Percentiles rank a stretch among this genome's conserved stretches.
phyloP scores from a whole-genome alignment of 345 rosid genomes.

The Xanthoceras sorbifolium region DNA sequence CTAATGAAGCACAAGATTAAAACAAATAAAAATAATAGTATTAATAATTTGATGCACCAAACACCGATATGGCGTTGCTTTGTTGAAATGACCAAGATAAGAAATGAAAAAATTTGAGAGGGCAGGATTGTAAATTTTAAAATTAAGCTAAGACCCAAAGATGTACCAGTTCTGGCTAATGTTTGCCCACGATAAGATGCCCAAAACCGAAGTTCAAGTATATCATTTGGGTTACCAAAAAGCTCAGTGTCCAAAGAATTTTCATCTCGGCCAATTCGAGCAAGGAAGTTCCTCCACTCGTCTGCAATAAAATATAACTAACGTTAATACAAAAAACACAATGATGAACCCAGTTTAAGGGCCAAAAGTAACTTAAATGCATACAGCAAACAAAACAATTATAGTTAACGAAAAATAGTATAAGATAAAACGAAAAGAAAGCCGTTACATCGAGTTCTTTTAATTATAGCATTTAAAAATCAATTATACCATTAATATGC shows the following conservation, averaged over 20 bases:
- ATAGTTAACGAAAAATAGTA: background rate
- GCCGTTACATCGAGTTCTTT: background rate
- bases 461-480: background rate
- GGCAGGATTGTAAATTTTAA: background rate
- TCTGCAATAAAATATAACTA: slow-evolving; percentile 47
- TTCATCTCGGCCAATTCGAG: slow-evolving; percentile 98
- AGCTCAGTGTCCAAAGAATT: slow-evolving; percentile 77
- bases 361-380: background rate
- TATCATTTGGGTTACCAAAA: slow-evolving; percentile 61
- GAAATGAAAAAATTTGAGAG: background rate
- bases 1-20: background rate
- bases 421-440: background rate
- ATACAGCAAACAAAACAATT: background rate
- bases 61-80: background rate
- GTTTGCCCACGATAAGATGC: slow-evolving; percentile 99
- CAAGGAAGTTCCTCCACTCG: slow-evolving; percentile 98
- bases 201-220: slow-evolving; percentile 98
- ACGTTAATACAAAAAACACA: slow-evolving; percentile 7
- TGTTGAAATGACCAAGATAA: background rate
- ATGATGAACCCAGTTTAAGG: slow-evolving; percentile 7
- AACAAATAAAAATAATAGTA: too few relatives aligned
- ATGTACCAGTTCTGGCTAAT: slow-evolving; percentile 85
- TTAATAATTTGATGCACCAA: background rate
- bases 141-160: background rate
- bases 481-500: background rate